Evolutionary conservation across 2,329 filamentous ascomycete genomes (phyloP), one percentile per base, ranked within the genome.

Genomic region (Neonectria faginata): DNA sequence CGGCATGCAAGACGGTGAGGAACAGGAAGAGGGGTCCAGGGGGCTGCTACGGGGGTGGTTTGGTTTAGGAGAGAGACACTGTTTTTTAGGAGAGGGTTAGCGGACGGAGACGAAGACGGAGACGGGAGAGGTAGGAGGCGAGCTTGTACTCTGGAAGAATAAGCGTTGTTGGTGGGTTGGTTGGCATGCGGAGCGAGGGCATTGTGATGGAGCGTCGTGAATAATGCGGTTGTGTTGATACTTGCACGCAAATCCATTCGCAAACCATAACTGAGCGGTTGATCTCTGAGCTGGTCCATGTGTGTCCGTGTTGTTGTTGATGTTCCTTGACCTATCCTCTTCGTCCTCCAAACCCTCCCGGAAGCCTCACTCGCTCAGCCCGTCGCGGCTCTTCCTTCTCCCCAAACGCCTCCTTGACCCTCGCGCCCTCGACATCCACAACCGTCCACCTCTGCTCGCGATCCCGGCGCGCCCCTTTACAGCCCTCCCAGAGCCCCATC

Each of bases 391-490:
- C 51, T 29, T 29, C 41, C 6, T 7, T 22, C 41, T 68, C 61
- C 12, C 44, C 68, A 66, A 85, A 80, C 3, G 78, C 80, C 68
- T 81, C 74, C 18, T 80, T 76, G 33, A 87, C 62, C 60, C 75
- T 76, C 7, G 78, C 78, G 3, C 74, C 74, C 10, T 72, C 74
- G 2, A 86, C 73, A 29, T 82, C 81, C 8, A 89, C 80, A 3
- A 81, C 80, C 0, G 78, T 81, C 86, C 86, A 89, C 45, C 82
- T 79, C 79, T 86, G 83, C 75, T 89, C 87, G 56, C 86, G 71
- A n/a, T 65, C 66, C 45, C 45, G 65, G 41, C 75, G 70, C 25
- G 27, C 52, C 3, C 75, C 78, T 62, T 77, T 79, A 20, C 47
- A 70, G 2, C 68, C 74, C 68, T 77, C 75, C 83, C 82, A 85